Evolutionary conservation across 2,329 filamentous ascomycete genomes (phyloP), one percentile per base, ranked within the genome.

Genomic region (Trichoderma hamatum): DNA sequence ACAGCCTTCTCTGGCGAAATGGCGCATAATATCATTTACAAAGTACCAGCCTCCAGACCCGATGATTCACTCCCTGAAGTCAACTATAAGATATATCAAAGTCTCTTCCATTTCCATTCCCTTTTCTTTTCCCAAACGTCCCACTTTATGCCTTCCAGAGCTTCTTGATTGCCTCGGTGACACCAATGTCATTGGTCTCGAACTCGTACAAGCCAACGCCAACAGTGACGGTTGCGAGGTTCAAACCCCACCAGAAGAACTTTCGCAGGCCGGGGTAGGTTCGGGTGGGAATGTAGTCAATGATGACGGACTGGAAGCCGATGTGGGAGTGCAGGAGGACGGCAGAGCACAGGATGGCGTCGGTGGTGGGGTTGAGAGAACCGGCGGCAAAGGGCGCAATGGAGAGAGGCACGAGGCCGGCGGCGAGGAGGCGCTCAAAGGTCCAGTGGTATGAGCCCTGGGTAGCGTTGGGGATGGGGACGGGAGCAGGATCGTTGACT

Each of bases 381-480:
- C 94, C 94, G 70, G 92, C 90, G 71, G 94, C 94, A 82, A 99
- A 99, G 72, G 96, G 96, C 49, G 94, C 91, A 73, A 98, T 85
- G 72, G 91, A 93, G 73, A 99, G 85, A 62, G 96, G 96, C 71
- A 99, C 84, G 71, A 99, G 88, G 68, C 89, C 91, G 69, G 88
- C 90, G 69, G 93, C 90, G 75, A 98, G 84, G 68, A 93, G 80
- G 78, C 93, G 94, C 86, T 99, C 96, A 77, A 97, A 97, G 70
- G 92, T 92, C 96, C 96, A 99, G 88, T 99, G 96, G 85, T 98
- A 99, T 81, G 92, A 96, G 75, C 96, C 96, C 83, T 99, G 93
- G 68, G 89, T 84, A 52, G 95, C 89, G 74, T 87, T 88, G 65
- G 92, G 82, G 26, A 87, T 79, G 56, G 94, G 94, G 28, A 97